A percentile compares a stretch with the other conserved stretches of the same genome.
Conservation (phyloP, 140 eudicot genomes). For the Ambrosia hybrid region DNA sequence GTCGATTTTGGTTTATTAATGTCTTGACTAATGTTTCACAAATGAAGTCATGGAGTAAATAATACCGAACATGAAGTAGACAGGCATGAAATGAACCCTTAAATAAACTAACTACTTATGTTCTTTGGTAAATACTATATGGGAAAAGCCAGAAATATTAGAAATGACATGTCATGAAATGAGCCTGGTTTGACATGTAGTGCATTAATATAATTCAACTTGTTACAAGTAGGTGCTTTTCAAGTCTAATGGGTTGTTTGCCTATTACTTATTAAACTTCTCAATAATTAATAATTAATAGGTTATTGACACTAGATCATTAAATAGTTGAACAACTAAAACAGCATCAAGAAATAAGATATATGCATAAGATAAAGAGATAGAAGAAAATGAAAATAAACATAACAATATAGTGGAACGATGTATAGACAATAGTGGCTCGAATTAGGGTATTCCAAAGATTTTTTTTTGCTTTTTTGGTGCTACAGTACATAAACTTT, state of each 20-base stretch:
- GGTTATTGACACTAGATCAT: not conserved
- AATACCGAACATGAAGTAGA: constrained; percentile 29
- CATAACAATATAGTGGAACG: not conserved
- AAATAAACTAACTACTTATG: constrained; percentile 24
- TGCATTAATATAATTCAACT: constrained; percentile 21
- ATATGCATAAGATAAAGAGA: not conserved
- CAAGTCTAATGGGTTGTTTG: not conserved
- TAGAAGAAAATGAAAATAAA: not conserved
- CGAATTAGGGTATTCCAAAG: not conserved
- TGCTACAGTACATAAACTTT: too few species aligned
- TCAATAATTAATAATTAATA: not conserved
- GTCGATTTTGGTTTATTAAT: constrained; percentile 16
- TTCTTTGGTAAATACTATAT: constrained; percentile 14
- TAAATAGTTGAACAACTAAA: not conserved
- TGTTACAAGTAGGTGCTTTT: not conserved
- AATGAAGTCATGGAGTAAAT: constrained; percentile 19
- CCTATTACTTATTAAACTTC: not conserved
- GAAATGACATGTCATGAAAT: constrained; percentile 12
- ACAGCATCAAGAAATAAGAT: not conserved
- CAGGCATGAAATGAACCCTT: constrained; percentile 33
- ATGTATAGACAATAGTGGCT: not conserved
- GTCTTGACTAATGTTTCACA: constrained; percentile 20
- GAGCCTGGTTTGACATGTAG: constrained; percentile 35
- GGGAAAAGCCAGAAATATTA: constrained; percentile 17
- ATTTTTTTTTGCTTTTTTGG: too few species aligned